Evolutionary conservation across 305 asterid species (phyloP).

Genomic region (Solanum hybrid): DNA sequence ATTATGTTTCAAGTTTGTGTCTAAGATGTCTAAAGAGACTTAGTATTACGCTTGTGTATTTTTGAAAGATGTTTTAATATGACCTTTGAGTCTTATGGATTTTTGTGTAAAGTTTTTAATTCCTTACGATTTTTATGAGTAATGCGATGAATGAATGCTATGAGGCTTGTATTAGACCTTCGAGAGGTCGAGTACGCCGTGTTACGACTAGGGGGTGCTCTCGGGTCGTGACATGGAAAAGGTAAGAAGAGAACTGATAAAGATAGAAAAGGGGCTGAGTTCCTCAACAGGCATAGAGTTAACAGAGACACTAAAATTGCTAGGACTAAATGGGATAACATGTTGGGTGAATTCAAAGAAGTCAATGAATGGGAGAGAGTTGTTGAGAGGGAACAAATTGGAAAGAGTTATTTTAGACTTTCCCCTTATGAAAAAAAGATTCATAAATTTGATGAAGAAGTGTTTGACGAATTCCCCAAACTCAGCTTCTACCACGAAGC

Average conservation of each 20-base stretch:
- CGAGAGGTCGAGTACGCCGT: too few species aligned
- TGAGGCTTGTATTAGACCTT: too few species aligned
- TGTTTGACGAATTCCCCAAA: constrained; percentile 33
- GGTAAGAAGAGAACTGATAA: constrained; percentile 35
- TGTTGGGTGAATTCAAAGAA: constrained; percentile 41
- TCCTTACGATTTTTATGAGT: too few species aligned
- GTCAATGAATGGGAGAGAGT: constrained; percentile 41
- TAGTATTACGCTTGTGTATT: too few species aligned
- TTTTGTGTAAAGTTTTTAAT: too few species aligned
- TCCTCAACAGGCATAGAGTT: constrained; percentile 27
- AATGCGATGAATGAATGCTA: too few species aligned
- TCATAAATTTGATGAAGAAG: constrained; percentile 37
- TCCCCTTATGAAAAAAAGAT: constrained; percentile 37
- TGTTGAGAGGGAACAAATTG: constrained; percentile 27
- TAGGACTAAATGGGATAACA: constrained; percentile 43
- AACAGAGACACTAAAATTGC: constrained; percentile 36
- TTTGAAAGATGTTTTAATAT: too few species aligned
- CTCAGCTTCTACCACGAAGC: constrained; percentile 25
- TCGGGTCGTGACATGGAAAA: neutral
- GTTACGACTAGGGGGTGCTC: too few species aligned
- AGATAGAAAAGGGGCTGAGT: constrained; percentile 36
- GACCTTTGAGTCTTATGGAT: too few species aligned
- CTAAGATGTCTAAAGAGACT: too few species aligned
- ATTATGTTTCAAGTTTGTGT: too few species aligned
- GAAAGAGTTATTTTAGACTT: constrained; percentile 35